These are phyloP conservation scores for Lojkania enalia DNA, from an alignment of 2,329 filamentous ascomycete genomes.

Conservation along the genomic window DNA sequence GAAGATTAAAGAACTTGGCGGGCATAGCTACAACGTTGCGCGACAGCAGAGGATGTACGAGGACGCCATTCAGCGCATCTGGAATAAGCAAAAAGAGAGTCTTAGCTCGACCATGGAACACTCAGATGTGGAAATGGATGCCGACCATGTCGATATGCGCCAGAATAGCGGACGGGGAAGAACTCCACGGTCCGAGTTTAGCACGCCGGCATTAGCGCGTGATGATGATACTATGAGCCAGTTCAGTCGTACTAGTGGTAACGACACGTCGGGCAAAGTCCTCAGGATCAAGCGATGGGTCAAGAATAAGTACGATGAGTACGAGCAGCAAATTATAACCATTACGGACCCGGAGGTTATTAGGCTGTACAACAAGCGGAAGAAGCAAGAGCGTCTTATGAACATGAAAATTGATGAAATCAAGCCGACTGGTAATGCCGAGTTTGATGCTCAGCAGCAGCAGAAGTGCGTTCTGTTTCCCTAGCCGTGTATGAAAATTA, in stretches of 20 bases:
- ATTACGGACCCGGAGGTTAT: constrained; percentile 85
- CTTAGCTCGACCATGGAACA: constrained; percentile 74
- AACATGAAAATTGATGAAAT: constrained; percentile 71
- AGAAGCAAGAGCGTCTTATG: constrained; percentile 70
- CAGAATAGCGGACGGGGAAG: constrained; percentile 48
- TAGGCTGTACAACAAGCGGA: constrained; percentile 80
- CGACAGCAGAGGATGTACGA: constrained; percentile 92
- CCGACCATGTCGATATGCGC: constrained; percentile 58
- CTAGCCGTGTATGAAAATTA: constrained; percentile 18
- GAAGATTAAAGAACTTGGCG: constrained; percentile 67
- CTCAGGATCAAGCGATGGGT: constrained; percentile 74
- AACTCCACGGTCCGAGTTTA: constrained; percentile 68
- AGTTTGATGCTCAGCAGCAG: constrained; percentile 65
- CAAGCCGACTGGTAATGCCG: constrained; percentile 67
- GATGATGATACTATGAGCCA: constrained; percentile 71
- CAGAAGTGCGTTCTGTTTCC: constrained; percentile 56
- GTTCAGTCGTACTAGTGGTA: constrained; percentile 55
- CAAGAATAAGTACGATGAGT: constrained; percentile 64
- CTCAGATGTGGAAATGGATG: constrained; percentile 72
- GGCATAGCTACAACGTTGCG: constrained; percentile 97
- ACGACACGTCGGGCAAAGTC: constrained; percentile 66
- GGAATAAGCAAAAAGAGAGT: constrained; percentile 82
- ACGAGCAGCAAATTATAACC: constrained; percentile 61
- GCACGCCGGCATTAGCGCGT: constrained; percentile 59
- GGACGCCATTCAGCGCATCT: constrained; percentile 86